Conservation (phyloP, 2,329 filamentous ascomycete genomes). For the Cladophialophora chaetospira region DNA sequence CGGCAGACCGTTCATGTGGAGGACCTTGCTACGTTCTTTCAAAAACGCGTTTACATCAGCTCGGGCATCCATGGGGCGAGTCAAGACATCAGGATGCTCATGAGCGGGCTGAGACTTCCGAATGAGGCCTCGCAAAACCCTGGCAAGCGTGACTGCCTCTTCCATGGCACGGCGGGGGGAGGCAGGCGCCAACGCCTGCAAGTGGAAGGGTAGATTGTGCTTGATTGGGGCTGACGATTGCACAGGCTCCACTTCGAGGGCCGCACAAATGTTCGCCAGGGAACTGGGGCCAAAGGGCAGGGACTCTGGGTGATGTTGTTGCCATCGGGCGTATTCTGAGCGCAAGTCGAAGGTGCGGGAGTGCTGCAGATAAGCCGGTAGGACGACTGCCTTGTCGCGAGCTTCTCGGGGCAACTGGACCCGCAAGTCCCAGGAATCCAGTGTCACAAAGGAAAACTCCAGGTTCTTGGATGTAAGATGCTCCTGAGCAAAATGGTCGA, state of each 20-base stretch:
- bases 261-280: slow-evolving; percentile 95
- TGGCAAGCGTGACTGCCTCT: slow-evolving; percentile 89
- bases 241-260: slow-evolving; percentile 95
- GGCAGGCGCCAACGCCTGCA: slow-evolving; percentile 92
- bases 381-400: slow-evolving; percentile 94
- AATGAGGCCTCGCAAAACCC: slow-evolving; percentile 88
- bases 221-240: slow-evolving; percentile 98
- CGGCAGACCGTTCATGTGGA: slow-evolving; percentile 95
- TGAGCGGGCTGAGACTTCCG: slow-evolving; percentile 93
- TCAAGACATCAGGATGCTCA: slow-evolving; percentile 92
- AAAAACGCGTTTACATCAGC: slow-evolving; percentile 96
- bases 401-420: slow-evolving; percentile 97
- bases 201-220: slow-evolving; percentile 95
- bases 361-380: slow-evolving; percentile 96
- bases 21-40: slow-evolving; percentile 93
- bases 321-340: slow-evolving; percentile 97
- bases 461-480: slow-evolving; percentile 87
- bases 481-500: slow-evolving; percentile 90
- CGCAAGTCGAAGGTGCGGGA: slow-evolving; percentile 95
- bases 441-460: slow-evolving; percentile 96
- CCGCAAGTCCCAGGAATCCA: slow-evolving; percentile 97
- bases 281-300: slow-evolving; percentile 94
- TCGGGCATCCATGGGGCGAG: slow-evolving; percentile 91
- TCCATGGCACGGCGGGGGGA: slow-evolving; percentile 97
- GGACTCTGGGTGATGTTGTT: slow-evolving; percentile 96